phyloP scores from a whole-genome alignment of 306 rosid genomes.

The Argentina anserina region DNA sequence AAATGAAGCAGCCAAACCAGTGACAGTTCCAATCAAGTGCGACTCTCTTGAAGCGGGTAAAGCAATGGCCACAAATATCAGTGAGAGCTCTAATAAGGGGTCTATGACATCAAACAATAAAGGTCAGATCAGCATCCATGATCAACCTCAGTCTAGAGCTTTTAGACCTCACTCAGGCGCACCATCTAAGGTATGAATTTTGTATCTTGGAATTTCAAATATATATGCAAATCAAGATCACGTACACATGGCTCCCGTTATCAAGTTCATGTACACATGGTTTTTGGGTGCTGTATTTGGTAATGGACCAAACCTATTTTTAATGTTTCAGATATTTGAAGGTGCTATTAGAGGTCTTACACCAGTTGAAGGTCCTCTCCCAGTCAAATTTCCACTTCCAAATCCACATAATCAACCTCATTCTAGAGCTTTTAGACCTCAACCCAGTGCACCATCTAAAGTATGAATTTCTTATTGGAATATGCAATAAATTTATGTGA shows the following conservation, averaged over 20 bases:
- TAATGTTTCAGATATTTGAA: slow-evolving; percentile 53
- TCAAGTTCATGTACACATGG: background rate
- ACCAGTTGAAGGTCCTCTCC: slow-evolving; percentile 53
- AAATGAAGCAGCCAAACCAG: slow-evolving; percentile 6
- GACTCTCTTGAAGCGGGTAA: slow-evolving; percentile 26
- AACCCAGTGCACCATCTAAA: slow-evolving; percentile 45
- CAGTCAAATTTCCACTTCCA: slow-evolving; percentile 75
- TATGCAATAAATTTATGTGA: too few relatives aligned
- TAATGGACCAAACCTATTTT: slow-evolving; percentile 15
- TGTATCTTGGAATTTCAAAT: background rate
- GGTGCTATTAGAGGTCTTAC: slow-evolving; percentile 79
- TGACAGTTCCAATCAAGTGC: slow-evolving; percentile 21
- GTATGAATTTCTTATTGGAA: slow-evolving; percentile 28
- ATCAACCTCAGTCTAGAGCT: slow-evolving; percentile 23
- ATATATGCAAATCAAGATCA: background rate
- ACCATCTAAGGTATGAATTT: slow-evolving; percentile 50
- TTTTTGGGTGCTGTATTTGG: too few relatives aligned
- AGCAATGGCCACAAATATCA: slow-evolving; percentile 15
- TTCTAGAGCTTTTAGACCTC: slow-evolving; percentile 28
- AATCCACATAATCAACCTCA: slow-evolving; percentile 63
- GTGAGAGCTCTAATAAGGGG: slow-evolving; percentile 20
- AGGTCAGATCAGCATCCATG: slow-evolving; percentile 28
- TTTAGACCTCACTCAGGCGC: slow-evolving; percentile 35
- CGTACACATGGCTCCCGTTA: background rate
- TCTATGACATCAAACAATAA: slow-evolving; percentile 20